Evolutionary conservation across 805 yeast genomes (phyloP), one percentile per base, ranked within the genome.

Genomic region (Cyberlindnera galapagoensis): DNA sequence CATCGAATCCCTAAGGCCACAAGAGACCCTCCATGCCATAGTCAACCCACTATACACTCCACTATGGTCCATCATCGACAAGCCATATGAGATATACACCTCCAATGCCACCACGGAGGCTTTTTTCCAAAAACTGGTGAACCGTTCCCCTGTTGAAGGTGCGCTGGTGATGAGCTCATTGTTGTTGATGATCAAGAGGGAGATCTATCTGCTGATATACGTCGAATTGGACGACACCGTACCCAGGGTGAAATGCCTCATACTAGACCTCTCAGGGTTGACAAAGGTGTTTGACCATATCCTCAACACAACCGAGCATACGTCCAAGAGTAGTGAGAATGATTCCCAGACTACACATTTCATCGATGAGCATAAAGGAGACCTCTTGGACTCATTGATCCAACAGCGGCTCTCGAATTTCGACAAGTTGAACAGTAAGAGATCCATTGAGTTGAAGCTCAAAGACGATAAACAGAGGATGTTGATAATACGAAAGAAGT

Each of bases 21-120:
- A 35, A 3, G 18, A 43, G 6, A 25, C 28, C 17, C 40, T 45
- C 14, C 41, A 44, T 8, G 31, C 37, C 0, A 18, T 51, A 9
- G 49, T 51, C 18, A 33, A 49, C 21, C 46, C 51, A 1, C 13
- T 26, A 1, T 41, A 20, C 18, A 45, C 52, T 5, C 56, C 56
- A 1, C 17, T 49, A 1, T 51, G 56, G 56, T 26, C 51, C 13
- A 46, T 51, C 3, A 36, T 49, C 5, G 54, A 49, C 19, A 48
- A 49, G 28, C 51, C 54, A 7, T 49, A 51, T 23, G 37, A 39
- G 18, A 47, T 51, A 2, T 45, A 47, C 21, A 40, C 53, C 2
- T 14, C 42, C 3, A 39, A 49, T 17, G 31, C 22, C 8, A 16
- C 31, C 3, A 42, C 47, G 1, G 23, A 34, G 7, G 18, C 21